Percentiles rank a stretch among this genome's conserved stretches.
These are phyloP conservation scores for Phytophthora nicotianae DNA, from an alignment of 352 stramenopile species.

Conservation along the genomic window DNA sequence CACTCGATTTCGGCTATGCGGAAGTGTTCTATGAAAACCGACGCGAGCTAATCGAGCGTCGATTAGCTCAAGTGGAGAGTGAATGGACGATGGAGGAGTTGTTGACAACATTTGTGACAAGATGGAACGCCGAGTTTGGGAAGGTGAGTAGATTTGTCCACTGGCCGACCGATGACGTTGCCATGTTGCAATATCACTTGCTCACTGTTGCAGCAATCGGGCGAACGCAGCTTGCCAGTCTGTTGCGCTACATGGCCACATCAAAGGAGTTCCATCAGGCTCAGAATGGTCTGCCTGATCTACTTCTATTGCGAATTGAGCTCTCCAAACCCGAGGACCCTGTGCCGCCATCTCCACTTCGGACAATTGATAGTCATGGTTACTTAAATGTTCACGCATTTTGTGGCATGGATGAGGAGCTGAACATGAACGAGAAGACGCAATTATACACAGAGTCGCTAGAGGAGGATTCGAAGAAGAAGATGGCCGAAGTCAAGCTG, in stretches of 20 bases:
- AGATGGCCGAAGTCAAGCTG: slow-evolving; percentile 16
- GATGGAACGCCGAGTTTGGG: slow-evolving; percentile 50
- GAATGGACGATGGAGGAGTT: slow-evolving; percentile 51
- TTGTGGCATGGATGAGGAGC: slow-evolving; percentile 58
- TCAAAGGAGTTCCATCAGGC: slow-evolving; percentile 72
- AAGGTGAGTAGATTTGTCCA: slow-evolving; percentile 70
- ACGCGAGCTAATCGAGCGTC: slow-evolving; percentile 47
- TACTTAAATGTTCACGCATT: slow-evolving; percentile 55
- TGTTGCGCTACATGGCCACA: slow-evolving; percentile 71
- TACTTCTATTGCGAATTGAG: slow-evolving; percentile 57
- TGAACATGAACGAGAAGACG: slow-evolving; percentile 53
- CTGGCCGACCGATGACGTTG: slow-evolving; percentile 44
- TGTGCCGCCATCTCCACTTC: slow-evolving; percentile 5
- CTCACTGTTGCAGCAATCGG: slow-evolving; percentile 59
- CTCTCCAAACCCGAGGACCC: background rate
- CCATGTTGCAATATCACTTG: slow-evolving; percentile 56
- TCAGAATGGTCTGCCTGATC: slow-evolving; percentile 76
- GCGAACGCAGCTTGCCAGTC: slow-evolving; percentile 35
- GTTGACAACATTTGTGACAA: slow-evolving; percentile 40
- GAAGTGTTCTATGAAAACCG: slow-evolving; percentile 55
- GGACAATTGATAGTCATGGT: slow-evolving; percentile 37
- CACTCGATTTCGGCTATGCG: slow-evolving; percentile 75
- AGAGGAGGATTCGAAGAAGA: slow-evolving; percentile 1
- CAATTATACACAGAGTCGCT: slow-evolving; percentile 1
- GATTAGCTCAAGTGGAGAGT: slow-evolving; percentile 46